Evolutionary conservation across 305 asterid genomes (phyloP), one percentile per base, ranked within the genome.

Genomic region (Fraxinus albicans): DNA sequence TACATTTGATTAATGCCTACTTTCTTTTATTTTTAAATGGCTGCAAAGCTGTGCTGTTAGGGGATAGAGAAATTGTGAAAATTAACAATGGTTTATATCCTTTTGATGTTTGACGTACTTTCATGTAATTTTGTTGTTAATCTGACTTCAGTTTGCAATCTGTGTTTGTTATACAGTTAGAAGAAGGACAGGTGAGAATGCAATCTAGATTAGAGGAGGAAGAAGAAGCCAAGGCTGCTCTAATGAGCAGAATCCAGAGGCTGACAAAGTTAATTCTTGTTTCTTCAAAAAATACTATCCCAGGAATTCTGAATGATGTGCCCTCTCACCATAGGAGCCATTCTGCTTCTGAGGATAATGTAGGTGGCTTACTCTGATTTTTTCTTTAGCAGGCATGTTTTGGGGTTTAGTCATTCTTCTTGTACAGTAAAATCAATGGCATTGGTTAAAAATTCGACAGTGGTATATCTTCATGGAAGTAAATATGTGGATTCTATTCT

Each of bases 161-260:
- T 80, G 38, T 83, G 73, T 86, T 77, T 77, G 78, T 36, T 82
- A 65, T 67, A 50, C 87, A 96, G 99, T 91, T 96, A 90, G 98
- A 96, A 91, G 98, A 95, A 91, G 99, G 99, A 58, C 99, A 96
- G 90, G 92, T 91, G 77, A 97, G 94, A 93, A 95, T 97, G 99
- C 98, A 93, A 84, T 97, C 98, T 65, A 91, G 99, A 88, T 85
- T 97, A 91, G 99, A 97, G 92, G 99, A 97, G 89, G 99, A 97
- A 83, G 99, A 97, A 88, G 99, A 97, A 83, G 98, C 97, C 44
- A 95, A 97, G 93, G 94, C 95, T 27, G 99, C 99, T 89, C 78
- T 97, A 47, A 91, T 97, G 99, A 95, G 98, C 91, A 91, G 99
- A 84, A 97, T 97, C 87, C 99, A 95, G 87, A 90, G 99, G 89